Evolutionary conservation across 73 alveolate species (phyloP), one percentile per base, ranked within the genome.

Genomic region (Paramecium bursaria): DNA sequence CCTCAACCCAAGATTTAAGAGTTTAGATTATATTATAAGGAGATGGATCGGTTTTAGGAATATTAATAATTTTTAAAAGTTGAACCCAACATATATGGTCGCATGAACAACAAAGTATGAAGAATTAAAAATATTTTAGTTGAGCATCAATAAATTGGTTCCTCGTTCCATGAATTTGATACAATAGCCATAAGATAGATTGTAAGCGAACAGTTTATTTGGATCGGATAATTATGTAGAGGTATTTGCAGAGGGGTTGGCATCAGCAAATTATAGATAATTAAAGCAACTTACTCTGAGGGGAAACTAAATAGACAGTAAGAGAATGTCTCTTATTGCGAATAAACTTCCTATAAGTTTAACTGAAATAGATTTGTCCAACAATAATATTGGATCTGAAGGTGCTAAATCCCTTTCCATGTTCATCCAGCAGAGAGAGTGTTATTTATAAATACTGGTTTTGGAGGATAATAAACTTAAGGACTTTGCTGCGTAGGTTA

Each of bases 401-500:
- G 82, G 82, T 0, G 44, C 44, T 35, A 23, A 42, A 7, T 21
- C 60, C 13, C 33, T 67, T 3, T 67, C 60, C 44, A 47, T 39
- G 19, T 67, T 67, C 13, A 25, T 67, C 33, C 21, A 31, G 1
- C 44, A 53, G 7, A 31, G 17, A 67, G 44, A 67, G 6, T 67
- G 82, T 14, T 79, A 14, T 54, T 11, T 79, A 0, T 25, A 53
- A 54, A 50, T 51, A 54, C 31, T 79, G 48, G 46, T 39, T 21
- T 53, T 79, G 14, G 89, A 79, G 47, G 76, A 79, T 25, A 79
- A 79, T 23, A 79, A 79, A 79, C 30, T 79, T 10, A 33, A 82
- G n/a, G 89, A 79, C 54, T 49, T 49, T 33, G 50, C 73, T 9
- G 48, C 46, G 29, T 49, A 48, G 31, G 29, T 82, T 39, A 79